A percentile compares a stretch with the other conserved stretches of the same genome.
Evolutionary conservation across 2,329 filamentous ascomycete genomes (phyloP).

Genomic region (Nemania sp.): DNA sequence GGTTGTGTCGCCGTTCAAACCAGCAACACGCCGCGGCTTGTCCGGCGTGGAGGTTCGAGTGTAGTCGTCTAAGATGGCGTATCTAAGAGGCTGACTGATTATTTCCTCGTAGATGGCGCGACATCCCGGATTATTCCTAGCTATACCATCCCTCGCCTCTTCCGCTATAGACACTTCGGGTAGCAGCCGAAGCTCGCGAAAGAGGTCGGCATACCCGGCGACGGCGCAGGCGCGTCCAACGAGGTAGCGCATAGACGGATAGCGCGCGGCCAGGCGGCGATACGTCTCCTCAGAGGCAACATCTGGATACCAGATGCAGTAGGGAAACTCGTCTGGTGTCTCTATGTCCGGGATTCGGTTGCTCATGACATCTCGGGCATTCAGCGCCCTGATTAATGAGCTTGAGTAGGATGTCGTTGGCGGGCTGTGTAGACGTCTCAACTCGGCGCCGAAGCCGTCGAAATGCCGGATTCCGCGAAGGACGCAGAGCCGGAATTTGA

Average conservation of each 20-base stretch:
- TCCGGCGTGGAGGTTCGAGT: not conserved
- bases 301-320: not conserved
- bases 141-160: not conserved
- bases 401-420: not conserved
- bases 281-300: not conserved
- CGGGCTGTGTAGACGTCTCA: not conserved
- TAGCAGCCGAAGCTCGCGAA: not conserved
- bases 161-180: not conserved
- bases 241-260: not conserved
- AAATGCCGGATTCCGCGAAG: not conserved
- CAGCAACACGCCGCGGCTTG: not conserved
- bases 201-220: not conserved
- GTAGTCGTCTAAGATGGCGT: not conserved
- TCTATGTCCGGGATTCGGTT: not conserved
- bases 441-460: not conserved
- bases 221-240: slow-evolving; percentile 1
- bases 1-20: not conserved
- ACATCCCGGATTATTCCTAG: not conserved
- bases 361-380: not conserved
- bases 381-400: not conserved
- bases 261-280: not conserved
- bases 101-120: not conserved
- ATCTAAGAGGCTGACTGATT: not conserved
- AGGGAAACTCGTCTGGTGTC: not conserved
- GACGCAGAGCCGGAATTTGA: not conserved